phyloP scores from a whole-genome alignment of 2,329 filamentous ascomycete genomes.

The Teratosphaeria gauchensis region DNA sequence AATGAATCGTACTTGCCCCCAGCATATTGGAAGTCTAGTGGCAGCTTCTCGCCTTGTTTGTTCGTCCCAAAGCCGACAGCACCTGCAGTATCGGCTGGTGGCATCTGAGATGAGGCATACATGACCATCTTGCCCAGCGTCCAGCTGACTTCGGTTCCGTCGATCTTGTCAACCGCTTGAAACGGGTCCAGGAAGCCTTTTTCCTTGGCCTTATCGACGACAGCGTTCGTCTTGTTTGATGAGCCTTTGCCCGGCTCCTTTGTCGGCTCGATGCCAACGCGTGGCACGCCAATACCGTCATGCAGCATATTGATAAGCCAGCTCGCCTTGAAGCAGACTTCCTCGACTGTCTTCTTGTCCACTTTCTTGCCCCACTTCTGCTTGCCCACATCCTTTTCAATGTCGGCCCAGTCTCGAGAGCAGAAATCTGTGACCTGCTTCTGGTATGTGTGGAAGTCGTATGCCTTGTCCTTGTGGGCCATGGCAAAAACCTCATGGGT shows the following conservation, averaged over 20 bases:
- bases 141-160: slow-evolving; percentile 90
- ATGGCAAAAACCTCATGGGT: slow-evolving; percentile 86
- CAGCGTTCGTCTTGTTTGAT: slow-evolving; percentile 63
- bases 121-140: slow-evolving; percentile 93
- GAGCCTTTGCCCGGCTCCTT: slow-evolving; percentile 45
- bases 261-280: slow-evolving; percentile 56
- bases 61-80: slow-evolving; percentile 94
- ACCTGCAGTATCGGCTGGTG: slow-evolving; percentile 51
- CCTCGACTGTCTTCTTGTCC: slow-evolving; percentile 61
- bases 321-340: slow-evolving; percentile 95
- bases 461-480: slow-evolving; percentile 66
- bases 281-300: slow-evolving; percentile 87
- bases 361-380: slow-evolving; percentile 69
- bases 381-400: slow-evolving; percentile 54
- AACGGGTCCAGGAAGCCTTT: slow-evolving; percentile 77
- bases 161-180: slow-evolving; percentile 85
- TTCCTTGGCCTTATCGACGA: slow-evolving; percentile 57
- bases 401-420: slow-evolving; percentile 68
- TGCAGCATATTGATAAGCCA: slow-evolving; percentile 97
- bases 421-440: slow-evolving; percentile 77
- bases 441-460: slow-evolving; percentile 86
- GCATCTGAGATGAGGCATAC: slow-evolving; percentile 83
- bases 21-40: slow-evolving; percentile 71
- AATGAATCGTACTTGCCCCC: slow-evolving; percentile 43
- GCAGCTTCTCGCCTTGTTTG: slow-evolving; percentile 34